Evolutionary conservation across 345 rosid genomes (phyloP), one percentile per base, ranked within the genome.

Genomic region (Linum lewisii): DNA sequence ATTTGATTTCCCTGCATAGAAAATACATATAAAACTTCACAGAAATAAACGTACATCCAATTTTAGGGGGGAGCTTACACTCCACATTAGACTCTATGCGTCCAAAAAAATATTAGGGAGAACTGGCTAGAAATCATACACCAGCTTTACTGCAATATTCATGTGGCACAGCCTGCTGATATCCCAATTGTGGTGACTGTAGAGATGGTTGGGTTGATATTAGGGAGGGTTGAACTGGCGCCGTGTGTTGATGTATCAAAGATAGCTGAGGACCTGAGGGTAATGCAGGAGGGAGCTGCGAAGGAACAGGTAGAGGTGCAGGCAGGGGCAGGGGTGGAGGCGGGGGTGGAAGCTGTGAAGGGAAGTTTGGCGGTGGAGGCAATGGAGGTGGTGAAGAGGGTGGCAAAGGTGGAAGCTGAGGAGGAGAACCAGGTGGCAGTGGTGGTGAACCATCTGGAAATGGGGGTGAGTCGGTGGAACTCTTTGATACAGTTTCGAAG

Each of bases 341-440:
- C 34, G 62, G 66, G 59, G 80, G 69, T 26, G 62, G 63, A 32
- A 63, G 67, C 21, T 69, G 65, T 22, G 82, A 77, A 0, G 78
- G 81, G 47, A 42, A 42, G 47, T 15, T 42, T 42, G 47, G 47
- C 13, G 88, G 74, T 18, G 95, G 75, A 0, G 84, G 80, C 1
- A 83, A 65, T 2, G 82, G 81, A 21, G 83, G 83, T 16, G 84
- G 85, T 8, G 86, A 79, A 16, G 93, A 81, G 60, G 81, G 71
- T 52, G 91, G 86, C 60, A 84, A 69, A 58, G 89, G 88, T 23
- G 92, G 93, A 6, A 78, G 80, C 38, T 77, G 78, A 52, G 91
- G 94, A 73, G 97, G 93, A 69, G 85, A 83, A 70, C 77, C 79
- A n/a, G 78, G 93, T 34, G 93, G 93, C 68, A 78, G 66, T 1